These are phyloP conservation scores for Solanum sitiens DNA, from an alignment of 257 asterid genomes.

Conservation along the genomic window DNA sequence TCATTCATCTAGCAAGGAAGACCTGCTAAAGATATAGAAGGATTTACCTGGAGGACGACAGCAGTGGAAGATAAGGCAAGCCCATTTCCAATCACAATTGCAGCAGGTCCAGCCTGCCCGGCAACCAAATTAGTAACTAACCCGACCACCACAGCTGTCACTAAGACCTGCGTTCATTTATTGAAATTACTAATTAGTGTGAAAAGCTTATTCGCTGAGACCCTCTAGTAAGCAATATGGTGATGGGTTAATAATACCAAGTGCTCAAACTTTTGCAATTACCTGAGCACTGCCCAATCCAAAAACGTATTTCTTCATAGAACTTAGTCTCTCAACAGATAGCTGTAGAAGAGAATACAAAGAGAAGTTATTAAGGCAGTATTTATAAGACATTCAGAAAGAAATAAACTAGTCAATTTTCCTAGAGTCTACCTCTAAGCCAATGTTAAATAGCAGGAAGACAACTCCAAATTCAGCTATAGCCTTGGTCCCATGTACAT, in stretches of 20 bases:
- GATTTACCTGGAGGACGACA: conserved; percentile 89
- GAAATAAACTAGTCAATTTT: neutral
- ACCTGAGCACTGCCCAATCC: conserved; percentile 99
- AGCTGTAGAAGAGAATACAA: conserved; percentile 40
- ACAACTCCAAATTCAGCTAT: conserved; percentile 99
- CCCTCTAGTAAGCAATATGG: neutral
- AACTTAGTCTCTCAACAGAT: conserved; percentile 95
- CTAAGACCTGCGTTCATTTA: conserved; percentile 59
- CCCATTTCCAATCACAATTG: conserved; percentile 97
- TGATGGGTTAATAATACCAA: neutral
- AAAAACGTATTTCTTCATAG: conserved; percentile 98
- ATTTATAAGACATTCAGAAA: neutral
- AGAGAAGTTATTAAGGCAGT: neutral
- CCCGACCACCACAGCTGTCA: conserved; percentile 76
- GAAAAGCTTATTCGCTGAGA: neutral
- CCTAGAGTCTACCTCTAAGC: conserved; percentile 71
- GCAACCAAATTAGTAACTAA: conserved; percentile 65
- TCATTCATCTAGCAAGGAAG: neutral
- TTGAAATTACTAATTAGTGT: neutral
- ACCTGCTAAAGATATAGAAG: neutral
- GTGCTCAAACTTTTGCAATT: conserved; percentile 15
- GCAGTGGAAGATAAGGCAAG: conserved; percentile 99
- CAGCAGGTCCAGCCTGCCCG: conserved; percentile 92
- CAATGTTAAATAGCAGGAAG: conserved; percentile 94
- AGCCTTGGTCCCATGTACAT: conserved; percentile 97